phyloP scores from a whole-genome alignment of 2,329 filamentous ascomycete species.

The Seiridium unicorne region DNA sequence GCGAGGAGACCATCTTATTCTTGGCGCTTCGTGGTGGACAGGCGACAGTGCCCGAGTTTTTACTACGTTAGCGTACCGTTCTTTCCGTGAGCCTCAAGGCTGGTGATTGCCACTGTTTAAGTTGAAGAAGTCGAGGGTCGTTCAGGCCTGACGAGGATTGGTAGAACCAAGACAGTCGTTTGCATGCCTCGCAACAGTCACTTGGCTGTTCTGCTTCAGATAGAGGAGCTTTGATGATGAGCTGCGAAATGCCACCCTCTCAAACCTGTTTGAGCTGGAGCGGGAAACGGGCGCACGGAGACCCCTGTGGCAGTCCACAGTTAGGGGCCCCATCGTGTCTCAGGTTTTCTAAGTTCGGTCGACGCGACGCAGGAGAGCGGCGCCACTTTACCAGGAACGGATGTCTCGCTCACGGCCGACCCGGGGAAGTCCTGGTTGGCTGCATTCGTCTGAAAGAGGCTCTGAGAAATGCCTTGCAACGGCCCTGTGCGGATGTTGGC shows the following conservation, averaged over 20 bases:
- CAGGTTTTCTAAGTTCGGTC: constrained; percentile 4
- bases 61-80: not conserved
- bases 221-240: constrained; percentile 4
- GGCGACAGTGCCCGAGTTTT: not conserved
- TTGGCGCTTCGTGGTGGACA: not conserved
- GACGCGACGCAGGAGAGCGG: not conserved
- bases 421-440: not conserved
- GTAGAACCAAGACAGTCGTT: not conserved
- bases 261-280: constrained; percentile 2
- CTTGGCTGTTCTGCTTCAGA: not conserved
- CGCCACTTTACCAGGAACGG: constrained; percentile 1
- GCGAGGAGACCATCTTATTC: not conserved
- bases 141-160: not conserved
- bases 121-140: too few species aligned
- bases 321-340: constrained; percentile 2
- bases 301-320: not conserved
- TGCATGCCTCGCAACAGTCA: not conserved
- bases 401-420: not conserved
- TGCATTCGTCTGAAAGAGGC: not conserved
- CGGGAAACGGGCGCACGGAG: not conserved
- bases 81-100: too few species aligned
- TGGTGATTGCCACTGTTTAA: too few species aligned
- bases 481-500: not conserved
- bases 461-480: not conserved
- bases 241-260: constrained; percentile 1